Evolutionary conservation across 148 eudicot genomes (phyloP), one percentile per base, ranked within the genome.

Genomic region (Euryodendron excelsum): DNA sequence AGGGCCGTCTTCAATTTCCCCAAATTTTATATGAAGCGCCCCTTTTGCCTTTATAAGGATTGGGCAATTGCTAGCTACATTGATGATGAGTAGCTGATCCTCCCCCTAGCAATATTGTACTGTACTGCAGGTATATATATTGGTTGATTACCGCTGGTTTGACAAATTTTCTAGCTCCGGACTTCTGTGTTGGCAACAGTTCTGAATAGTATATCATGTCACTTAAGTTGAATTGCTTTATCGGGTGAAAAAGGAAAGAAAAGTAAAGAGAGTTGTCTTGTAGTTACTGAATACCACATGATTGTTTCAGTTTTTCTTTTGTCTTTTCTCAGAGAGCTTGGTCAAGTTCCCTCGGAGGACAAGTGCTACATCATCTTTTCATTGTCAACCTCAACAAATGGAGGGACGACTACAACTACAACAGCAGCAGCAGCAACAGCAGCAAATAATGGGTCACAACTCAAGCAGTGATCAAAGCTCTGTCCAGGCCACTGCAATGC

Each of bases 311-410:
- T 28, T 75, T 72, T 17, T 64, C 25, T 2, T 3, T 74, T 41
- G 23, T 80, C 13, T 18, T 20, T 76, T 74, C 56, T 14, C 90
- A 95, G 99, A 91, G 86, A 95, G 99, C 83, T 88, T 95, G 83
- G 92, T 91, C 36, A 95, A 95, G 86, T 95, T 91, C 85, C 96
- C 99, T 52, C 84, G 94, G 80, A 90, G 92, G 80, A 86, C 91
- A 44, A 81, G 73, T 72, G 48, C 92, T n/a, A 78, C 90, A 75
- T 67, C 97, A 62, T 86, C 85, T 36, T 72, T 83, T 66, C 91
- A 82, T 78, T 82, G 85, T 76, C 96, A 87, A 79, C 81, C 76
- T 59, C 96, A 91, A 71, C 87, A 82, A 78, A 63, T 87, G 2
- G 92, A 87, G 64, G 88, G 86, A 28, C 94, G 83, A 25, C 80